Conservation (phyloP, 2,329 filamentous ascomycete genomes). For the Cercospora janseana region DNA sequence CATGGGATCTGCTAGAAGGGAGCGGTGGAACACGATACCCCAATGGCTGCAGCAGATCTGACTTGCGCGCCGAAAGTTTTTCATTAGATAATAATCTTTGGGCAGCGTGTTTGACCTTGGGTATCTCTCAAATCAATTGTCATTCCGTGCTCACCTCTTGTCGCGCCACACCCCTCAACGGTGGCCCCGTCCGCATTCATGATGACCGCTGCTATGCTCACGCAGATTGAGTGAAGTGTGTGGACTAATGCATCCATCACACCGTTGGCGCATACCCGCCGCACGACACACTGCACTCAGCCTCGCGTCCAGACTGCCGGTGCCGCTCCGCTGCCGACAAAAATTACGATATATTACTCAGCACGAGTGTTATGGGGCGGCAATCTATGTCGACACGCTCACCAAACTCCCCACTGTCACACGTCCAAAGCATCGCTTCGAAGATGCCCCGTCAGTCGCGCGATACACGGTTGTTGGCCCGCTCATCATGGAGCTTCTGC, state of each 20-base stretch:
- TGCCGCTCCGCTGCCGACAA: not conserved
- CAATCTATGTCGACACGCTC: too few species aligned
- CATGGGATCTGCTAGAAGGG: conserved; percentile 15
- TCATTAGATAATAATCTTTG: conserved; percentile 14
- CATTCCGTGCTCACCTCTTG: not conserved
- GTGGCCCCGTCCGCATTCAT: too few species aligned
- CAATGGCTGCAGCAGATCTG: conserved; percentile 25
- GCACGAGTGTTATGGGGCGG: too few species aligned
- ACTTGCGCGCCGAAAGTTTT: conserved; percentile 19
- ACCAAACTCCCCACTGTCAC: not conserved
- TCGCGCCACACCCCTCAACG: not conserved
- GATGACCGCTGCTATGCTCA: too few species aligned
- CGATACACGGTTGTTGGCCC: too few species aligned
- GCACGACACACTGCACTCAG: conserved; percentile 4
- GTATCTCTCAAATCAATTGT: conserved; percentile 15
- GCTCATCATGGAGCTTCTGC: too few species aligned
- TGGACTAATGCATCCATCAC: not conserved
- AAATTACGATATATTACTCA: too few species aligned
- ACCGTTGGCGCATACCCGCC: conserved; percentile 1
- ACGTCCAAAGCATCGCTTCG: conserved; percentile 2
- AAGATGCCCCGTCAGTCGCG: not conserved
- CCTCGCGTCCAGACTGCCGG: conserved; percentile 5
- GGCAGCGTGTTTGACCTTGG: conserved; percentile 13
- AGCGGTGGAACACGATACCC: conserved; percentile 13
- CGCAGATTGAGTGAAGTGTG: too few species aligned